Conservation (phyloP, 2,329 filamentous ascomycete species). For the Rutstroemia sydowiana region DNA sequence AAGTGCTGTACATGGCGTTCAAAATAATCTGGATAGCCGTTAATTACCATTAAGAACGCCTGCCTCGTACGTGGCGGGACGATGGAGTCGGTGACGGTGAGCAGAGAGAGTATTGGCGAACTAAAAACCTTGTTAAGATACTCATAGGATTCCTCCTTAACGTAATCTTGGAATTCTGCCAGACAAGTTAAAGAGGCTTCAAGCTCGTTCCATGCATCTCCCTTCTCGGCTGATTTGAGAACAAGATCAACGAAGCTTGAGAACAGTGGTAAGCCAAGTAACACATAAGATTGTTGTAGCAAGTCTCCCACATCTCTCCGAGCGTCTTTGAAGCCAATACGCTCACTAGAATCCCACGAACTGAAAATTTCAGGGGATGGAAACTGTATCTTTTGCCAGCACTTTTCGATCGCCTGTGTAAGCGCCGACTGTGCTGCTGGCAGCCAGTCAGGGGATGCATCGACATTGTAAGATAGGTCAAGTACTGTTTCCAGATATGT, state of each 20-base stretch:
- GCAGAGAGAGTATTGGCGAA: slow-evolving; percentile 48
- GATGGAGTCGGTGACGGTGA: slow-evolving; percentile 40
- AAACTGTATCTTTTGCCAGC: slow-evolving; percentile 63
- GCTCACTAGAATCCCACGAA: slow-evolving; percentile 64
- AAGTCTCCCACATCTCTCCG: slow-evolving; percentile 75
- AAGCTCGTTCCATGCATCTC: slow-evolving; percentile 48
- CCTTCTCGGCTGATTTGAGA: slow-evolving; percentile 37
- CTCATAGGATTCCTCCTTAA: slow-evolving; percentile 49
- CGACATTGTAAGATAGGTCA: slow-evolving; percentile 48
- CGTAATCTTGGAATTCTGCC: slow-evolving; percentile 58
- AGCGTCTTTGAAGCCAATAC: slow-evolving; percentile 61
- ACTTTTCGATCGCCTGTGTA: slow-evolving; percentile 56
- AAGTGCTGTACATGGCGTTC: slow-evolving; percentile 60
- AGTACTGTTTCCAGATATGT: slow-evolving; percentile 64
- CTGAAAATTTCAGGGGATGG: slow-evolving; percentile 44
- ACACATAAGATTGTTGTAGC: slow-evolving; percentile 61
- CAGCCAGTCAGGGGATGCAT: slow-evolving; percentile 47
- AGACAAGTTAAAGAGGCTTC: slow-evolving; percentile 58
- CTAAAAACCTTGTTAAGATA: slow-evolving; percentile 55
- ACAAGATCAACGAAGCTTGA: slow-evolving; percentile 50
- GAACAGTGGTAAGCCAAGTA: slow-evolving; percentile 50
- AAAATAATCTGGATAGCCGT: slow-evolving; percentile 71
- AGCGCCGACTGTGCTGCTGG: slow-evolving; percentile 50
- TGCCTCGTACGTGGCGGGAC: slow-evolving; percentile 59
- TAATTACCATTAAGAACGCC: slow-evolving; percentile 62